These are phyloP conservation scores for Diaporthe helianthi DNA, from an alignment of 2,329 filamentous ascomycete species.

Conservation along the genomic window DNA sequence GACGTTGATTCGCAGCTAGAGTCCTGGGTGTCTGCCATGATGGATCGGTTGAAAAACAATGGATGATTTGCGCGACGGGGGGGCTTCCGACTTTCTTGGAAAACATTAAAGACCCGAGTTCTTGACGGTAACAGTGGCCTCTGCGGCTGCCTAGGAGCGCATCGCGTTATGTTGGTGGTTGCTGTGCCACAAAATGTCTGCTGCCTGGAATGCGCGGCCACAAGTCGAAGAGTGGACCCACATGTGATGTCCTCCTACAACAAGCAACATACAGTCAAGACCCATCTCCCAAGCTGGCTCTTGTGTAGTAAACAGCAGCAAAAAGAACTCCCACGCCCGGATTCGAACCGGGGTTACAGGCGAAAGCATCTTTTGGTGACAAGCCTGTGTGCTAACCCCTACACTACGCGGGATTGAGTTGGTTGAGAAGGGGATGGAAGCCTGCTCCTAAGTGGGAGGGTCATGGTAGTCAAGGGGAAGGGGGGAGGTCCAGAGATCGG, in stretches of 20 bases:
- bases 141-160: not conserved
- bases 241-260: not conserved
- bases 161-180: not conserved
- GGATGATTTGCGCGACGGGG: not conserved
- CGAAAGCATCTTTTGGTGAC: slow-evolving; percentile 9
- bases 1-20: not conserved
- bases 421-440: not conserved
- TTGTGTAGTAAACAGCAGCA: not conserved
- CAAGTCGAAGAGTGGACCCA: not conserved
- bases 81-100: no score
- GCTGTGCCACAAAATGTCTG: not conserved
- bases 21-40: not conserved
- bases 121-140: not conserved
- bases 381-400: slow-evolving; percentile 17
- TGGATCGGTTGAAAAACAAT: not conserved
- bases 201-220: not conserved
- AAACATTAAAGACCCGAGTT: not conserved
- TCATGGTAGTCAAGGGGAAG: not conserved
- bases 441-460: not conserved
- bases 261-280: not conserved
- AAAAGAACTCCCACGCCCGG: slow-evolving; percentile 18
- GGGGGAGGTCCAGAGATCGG: not conserved
- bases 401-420: slow-evolving; percentile 10
- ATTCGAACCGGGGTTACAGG: slow-evolving; percentile 16
- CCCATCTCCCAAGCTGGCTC: not conserved